phyloP scores from a whole-genome alignment of 192 early-diverging fungal genomes.

The Podila epicladia region DNA sequence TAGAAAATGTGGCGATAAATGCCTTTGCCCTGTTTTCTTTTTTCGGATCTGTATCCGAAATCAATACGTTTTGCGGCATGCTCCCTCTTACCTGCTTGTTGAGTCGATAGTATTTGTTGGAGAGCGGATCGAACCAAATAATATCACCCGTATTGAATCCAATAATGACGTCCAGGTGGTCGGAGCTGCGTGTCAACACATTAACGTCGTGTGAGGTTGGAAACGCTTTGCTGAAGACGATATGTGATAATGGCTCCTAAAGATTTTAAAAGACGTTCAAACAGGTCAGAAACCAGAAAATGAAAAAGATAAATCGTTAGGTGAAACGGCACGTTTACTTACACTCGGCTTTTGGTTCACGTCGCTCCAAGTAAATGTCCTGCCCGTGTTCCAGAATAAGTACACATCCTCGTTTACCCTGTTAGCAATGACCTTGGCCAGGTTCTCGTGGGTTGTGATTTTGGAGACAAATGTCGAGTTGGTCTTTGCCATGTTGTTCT shows the following conservation, averaged over 20 bases:
- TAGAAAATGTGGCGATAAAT: not conserved
- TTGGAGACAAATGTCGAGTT: constrained; percentile 77
- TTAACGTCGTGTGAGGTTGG: constrained; percentile 92
- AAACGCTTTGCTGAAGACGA: constrained; percentile 78
- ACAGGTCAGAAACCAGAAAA: not conserved
- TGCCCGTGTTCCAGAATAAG: constrained; percentile 80
- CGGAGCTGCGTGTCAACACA: constrained; percentile 66
- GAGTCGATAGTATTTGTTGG: constrained; percentile 84
- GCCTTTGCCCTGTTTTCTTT: not conserved
- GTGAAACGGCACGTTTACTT: not conserved
- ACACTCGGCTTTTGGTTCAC: constrained; percentile 69
- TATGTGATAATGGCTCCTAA: constrained; percentile 83
- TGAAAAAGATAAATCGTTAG: not conserved
- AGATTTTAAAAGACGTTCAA: not conserved
- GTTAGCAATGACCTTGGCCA: constrained; percentile 69
- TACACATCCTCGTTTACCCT: constrained; percentile 69
- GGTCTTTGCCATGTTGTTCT: constrained; percentile 76
- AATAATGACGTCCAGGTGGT: constrained; percentile 87
- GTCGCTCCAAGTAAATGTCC: constrained; percentile 78
- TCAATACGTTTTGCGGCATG: not conserved
- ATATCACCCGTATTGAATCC: constrained; percentile 84
- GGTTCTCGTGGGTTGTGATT: constrained; percentile 76
- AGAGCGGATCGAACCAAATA: constrained; percentile 87
- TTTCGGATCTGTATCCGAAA: not conserved
- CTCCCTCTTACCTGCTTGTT: constrained; percentile 75